These are phyloP conservation scores for Termitomyces eurrhizus DNA, from an alignment of 768 basidiomycete species.

Conservation along the genomic window DNA sequence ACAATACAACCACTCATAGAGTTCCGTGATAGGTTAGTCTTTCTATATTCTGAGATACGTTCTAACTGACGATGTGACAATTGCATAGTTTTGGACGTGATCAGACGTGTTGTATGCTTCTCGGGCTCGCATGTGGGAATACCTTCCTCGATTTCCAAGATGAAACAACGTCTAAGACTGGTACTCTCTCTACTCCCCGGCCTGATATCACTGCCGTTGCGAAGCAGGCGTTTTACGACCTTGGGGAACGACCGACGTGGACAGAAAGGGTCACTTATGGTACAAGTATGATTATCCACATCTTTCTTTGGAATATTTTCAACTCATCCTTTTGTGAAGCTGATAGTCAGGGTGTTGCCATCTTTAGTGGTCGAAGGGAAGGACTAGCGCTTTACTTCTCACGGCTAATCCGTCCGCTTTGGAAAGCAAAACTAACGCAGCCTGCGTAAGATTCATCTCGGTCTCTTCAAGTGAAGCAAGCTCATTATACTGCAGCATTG, in stretches of 20 bases:
- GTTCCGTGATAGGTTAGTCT: constrained; percentile 70
- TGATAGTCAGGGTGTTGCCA: constrained; percentile 67
- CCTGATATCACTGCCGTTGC: constrained; percentile 67
- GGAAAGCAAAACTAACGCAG: constrained; percentile 77
- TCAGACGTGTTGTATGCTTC: constrained; percentile 89
- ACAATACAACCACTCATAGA: constrained; percentile 76
- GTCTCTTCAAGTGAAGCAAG: not conserved
- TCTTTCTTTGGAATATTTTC: not conserved
- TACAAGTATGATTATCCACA: constrained; percentile 43
- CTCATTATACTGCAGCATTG: constrained; percentile 27
- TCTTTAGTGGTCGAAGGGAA: constrained; percentile 86
- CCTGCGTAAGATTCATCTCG: constrained; percentile 40
- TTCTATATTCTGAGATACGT: not conserved
- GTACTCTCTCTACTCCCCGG: constrained; percentile 44
- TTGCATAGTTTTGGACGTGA: constrained; percentile 78
- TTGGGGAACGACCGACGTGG: constrained; percentile 82
- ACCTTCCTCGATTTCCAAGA: constrained; percentile 67
- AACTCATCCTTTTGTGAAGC: constrained; percentile 29
- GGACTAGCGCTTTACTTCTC: constrained; percentile 86
- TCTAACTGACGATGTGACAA: constrained; percentile 3
- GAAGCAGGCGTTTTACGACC: constrained; percentile 85
- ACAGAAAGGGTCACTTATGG: constrained; percentile 74
- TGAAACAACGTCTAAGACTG: constrained; percentile 34
- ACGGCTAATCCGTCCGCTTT: constrained; percentile 79
- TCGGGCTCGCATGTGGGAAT: constrained; percentile 83